These are phyloP conservation scores for Scopulariopsis brevicaulis DNA, from an alignment of 2,329 filamentous ascomycete species.

Conservation along the genomic window DNA sequence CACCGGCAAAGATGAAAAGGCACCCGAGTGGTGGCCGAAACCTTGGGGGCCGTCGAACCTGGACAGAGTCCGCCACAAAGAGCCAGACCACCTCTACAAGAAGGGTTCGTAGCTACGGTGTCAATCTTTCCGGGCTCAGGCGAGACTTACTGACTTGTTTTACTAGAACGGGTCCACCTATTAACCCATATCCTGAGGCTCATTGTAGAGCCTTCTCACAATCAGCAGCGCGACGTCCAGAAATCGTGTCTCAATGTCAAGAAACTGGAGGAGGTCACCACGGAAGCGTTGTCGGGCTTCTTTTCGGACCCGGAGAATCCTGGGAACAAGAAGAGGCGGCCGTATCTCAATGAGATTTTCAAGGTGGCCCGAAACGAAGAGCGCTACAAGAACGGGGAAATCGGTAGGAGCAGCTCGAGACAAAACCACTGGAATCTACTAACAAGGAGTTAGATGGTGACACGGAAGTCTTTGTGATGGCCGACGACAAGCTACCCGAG, in stretches of 20 bases:
- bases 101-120: conserved; percentile 35
- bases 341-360: conserved; percentile 49
- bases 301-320: conserved; percentile 43
- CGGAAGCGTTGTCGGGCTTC: conserved; percentile 45
- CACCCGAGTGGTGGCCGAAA: conserved; percentile 57
- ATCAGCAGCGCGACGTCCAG: conserved; percentile 38
- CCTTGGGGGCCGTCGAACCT: conserved; percentile 36
- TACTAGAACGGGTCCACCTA: conserved; percentile 44
- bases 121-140: not conserved
- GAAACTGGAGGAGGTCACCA: conserved; percentile 46
- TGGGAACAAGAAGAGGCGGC: conserved; percentile 41
- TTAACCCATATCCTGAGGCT: conserved; percentile 49
- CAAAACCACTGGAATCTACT: not conserved
- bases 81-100: conserved; percentile 64
- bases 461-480: conserved; percentile 36
- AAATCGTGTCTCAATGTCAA: conserved; percentile 40
- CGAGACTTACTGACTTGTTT: conserved; percentile 6
- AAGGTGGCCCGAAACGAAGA: conserved; percentile 47
- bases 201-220: conserved; percentile 36
- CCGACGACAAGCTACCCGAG: conserved; percentile 38
- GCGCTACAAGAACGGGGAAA: conserved; percentile 40
- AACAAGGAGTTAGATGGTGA: conserved; percentile 26
- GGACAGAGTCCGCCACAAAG: conserved; percentile 52
- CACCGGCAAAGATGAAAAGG: conserved; percentile 49
- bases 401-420: conserved; percentile 31